Evolutionary conservation across 163 green algal species (phyloP), one percentile per base, ranked within the genome.

Genomic region (Chlorella variabilis): DNA sequence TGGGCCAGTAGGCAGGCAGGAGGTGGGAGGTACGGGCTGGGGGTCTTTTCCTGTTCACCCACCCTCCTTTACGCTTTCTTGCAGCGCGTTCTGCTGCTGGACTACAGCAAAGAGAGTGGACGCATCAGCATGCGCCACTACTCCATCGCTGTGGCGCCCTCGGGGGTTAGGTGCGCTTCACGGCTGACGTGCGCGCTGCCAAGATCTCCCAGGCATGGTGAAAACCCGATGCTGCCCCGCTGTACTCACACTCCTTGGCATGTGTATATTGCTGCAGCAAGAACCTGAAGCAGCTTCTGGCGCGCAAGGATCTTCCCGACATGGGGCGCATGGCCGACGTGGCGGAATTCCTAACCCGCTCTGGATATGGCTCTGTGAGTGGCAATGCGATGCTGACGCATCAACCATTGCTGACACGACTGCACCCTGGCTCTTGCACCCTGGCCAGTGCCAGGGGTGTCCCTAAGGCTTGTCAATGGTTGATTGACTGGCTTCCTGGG

Each of bases 51-150:
- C n/a, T n/a, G n/a, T n/a, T n/a, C n/a, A n/a, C n/a, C n/a, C n/a
- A n/a, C n/a, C n/a, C n/a, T n/a, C n/a, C n/a, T n/a, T n/a, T n/a
- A n/a, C n/a, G n/a, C n/a, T n/a, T n/a, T n/a, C 81, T 48, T 31
- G 76, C 87, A 95, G 89, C 90, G 94, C 9, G 89, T 98, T n/a
- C 89, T 98, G 85, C 91, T 98, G 84, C 86, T 98, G 33, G 87
- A 91, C 54, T 90, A 95, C 77, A 89, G 95, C 85, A 79, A 83
- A 29, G 90, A 89, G 3, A 94, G 51, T 0, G 76, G 77, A 34
- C 84, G 82, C 59, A 92, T 98, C 77, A 83, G 73, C 18, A 75
- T 98, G 65, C 89, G 95, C 0, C 95, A 98, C 83, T 98, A 94
- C 87, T 86, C 79, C 71, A 92, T 98, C 51, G 83, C 73, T 8